A percentile compares a stretch with the other conserved stretches of the same genome.
Conservation (phyloP, 2,329 filamentous ascomycete genomes). For the Fusarium newnesense region DNA sequence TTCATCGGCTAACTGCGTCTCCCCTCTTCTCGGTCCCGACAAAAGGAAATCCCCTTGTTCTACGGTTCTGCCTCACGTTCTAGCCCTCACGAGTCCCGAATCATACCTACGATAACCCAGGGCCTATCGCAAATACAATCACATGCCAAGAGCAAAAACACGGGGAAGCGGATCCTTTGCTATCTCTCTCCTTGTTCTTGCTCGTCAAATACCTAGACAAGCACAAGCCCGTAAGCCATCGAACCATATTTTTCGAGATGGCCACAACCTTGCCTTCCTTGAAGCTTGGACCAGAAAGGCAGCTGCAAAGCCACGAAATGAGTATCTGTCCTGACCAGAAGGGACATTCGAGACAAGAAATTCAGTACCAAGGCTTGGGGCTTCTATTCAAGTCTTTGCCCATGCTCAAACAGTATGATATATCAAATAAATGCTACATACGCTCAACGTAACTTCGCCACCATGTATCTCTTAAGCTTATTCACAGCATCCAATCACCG, state of each 20-base stretch:
- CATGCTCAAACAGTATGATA: not conserved
- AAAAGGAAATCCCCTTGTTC: not conserved
- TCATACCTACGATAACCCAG: not conserved
- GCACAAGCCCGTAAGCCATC: slow-evolving; percentile 26
- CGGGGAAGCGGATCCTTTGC: slow-evolving; percentile 23
- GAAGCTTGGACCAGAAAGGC: slow-evolving; percentile 27
- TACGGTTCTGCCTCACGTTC: not conserved
- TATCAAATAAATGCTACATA: slow-evolving; percentile 16
- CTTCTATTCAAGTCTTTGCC: slow-evolving; percentile 3
- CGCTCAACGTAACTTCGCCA: slow-evolving; percentile 10
- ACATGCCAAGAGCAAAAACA: slow-evolving; percentile 25
- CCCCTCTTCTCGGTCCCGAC: slow-evolving; percentile 20
- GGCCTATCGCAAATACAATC: slow-evolving; percentile 13
- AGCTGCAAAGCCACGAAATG: slow-evolving; percentile 24
- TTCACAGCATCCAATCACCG: not conserved
- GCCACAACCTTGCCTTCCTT: slow-evolving; percentile 3
- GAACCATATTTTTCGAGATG: slow-evolving; percentile 13
- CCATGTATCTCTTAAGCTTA: slow-evolving; percentile 11
- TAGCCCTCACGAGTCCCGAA: not conserved
- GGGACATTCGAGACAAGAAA: not conserved
- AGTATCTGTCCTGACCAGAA: not conserved
- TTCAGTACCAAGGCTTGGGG: not conserved
- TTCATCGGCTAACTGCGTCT: slow-evolving; percentile 21
- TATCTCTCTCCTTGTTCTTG: slow-evolving; percentile 20
- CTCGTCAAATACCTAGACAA: not conserved